Evolutionary conservation across 441 rosid genomes (phyloP).

Genomic region (Cnidoscolus chayamansa): DNA sequence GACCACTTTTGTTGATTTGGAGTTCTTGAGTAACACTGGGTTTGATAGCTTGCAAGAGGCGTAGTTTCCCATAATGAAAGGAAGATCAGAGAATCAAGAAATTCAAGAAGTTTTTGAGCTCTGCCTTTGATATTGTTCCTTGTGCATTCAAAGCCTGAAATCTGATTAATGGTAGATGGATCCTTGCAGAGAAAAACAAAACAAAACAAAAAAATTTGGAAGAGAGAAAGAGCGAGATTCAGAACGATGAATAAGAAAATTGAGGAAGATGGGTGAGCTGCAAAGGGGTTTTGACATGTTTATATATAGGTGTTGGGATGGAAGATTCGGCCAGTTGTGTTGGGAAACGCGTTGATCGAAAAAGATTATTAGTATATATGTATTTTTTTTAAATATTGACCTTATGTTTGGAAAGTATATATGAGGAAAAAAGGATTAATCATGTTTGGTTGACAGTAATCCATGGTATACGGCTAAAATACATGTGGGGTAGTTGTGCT

Average conservation of each 20-base stretch:
- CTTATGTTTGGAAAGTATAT: too few relatives aligned
- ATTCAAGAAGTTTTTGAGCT: neutral
- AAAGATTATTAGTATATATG: too few relatives aligned
- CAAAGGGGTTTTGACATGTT: slow-evolving; percentile 1
- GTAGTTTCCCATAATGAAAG: slow-evolving; percentile 60
- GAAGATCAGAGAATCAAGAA: neutral
- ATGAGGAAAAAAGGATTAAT: too few relatives aligned
- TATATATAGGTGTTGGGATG: slow-evolving; percentile 2
- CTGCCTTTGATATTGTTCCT: too few relatives aligned
- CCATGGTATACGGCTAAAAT: too few relatives aligned
- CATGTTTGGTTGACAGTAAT: too few relatives aligned
- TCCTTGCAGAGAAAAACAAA: too few relatives aligned
- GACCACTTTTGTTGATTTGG: slow-evolving; percentile 46
- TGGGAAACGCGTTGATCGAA: neutral
- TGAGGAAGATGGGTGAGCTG: neutral
- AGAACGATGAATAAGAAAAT: neutral
- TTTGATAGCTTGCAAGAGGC: slow-evolving; percentile 46
- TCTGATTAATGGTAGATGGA: too few relatives aligned
- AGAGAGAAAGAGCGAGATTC: neutral
- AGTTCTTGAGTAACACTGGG: slow-evolving; percentile 24
- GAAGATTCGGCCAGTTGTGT: slow-evolving; percentile 9
- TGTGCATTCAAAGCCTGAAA: too few relatives aligned
- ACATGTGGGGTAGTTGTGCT: too few relatives aligned
- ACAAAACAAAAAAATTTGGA: too few relatives aligned
- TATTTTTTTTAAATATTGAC: too few relatives aligned